phyloP scores from a whole-genome alignment of 495 filamentous ascomycete species.

The Penicillium fimorum region DNA sequence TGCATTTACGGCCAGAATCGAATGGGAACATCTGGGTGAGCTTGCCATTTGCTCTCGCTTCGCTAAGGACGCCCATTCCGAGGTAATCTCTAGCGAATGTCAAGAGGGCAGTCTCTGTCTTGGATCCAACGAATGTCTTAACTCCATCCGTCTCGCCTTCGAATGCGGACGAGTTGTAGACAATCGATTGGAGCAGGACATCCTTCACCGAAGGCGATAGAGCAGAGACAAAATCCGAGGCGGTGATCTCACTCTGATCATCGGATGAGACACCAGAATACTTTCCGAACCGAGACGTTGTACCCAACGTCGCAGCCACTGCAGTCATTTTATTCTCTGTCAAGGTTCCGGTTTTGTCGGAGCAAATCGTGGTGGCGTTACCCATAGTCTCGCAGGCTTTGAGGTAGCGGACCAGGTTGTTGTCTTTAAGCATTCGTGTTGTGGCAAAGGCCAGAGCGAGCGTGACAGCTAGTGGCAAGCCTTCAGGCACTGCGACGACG shows the following conservation, averaged over 20 bases:
- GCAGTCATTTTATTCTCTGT: conserved; percentile 91
- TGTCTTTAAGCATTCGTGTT: conserved; percentile 90
- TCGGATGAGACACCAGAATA: conserved; percentile 39
- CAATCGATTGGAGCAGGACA: conserved; percentile 70
- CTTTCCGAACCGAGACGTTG: conserved; percentile 63
- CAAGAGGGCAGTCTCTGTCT: conserved; percentile 84
- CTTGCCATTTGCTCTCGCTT: conserved; percentile 68
- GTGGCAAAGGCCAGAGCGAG: conserved; percentile 93
- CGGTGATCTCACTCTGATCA: conserved; percentile 42
- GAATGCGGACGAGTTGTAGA: conserved; percentile 85
- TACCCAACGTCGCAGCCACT: conserved; percentile 74
- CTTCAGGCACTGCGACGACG: conserved; percentile 93
- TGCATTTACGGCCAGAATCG: conserved; percentile 84
- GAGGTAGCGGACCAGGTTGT: conserved; percentile 87
- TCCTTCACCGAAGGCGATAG: conserved; percentile 60
- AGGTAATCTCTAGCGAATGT: conserved; percentile 71
- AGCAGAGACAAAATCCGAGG: conserved; percentile 57
- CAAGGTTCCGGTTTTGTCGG: conserved; percentile 96
- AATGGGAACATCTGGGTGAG: conserved; percentile 78
- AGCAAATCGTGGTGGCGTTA: conserved; percentile 93
- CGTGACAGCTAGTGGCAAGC: conserved; percentile 88
- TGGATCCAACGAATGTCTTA: conserved; percentile 76
- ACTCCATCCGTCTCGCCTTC: conserved; percentile 72
- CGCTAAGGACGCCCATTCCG: conserved; percentile 68
- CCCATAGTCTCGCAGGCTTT: conserved; percentile 99